Conservation (phyloP, 352 stramenopile species). For the Globisporangium canariense region DNA sequence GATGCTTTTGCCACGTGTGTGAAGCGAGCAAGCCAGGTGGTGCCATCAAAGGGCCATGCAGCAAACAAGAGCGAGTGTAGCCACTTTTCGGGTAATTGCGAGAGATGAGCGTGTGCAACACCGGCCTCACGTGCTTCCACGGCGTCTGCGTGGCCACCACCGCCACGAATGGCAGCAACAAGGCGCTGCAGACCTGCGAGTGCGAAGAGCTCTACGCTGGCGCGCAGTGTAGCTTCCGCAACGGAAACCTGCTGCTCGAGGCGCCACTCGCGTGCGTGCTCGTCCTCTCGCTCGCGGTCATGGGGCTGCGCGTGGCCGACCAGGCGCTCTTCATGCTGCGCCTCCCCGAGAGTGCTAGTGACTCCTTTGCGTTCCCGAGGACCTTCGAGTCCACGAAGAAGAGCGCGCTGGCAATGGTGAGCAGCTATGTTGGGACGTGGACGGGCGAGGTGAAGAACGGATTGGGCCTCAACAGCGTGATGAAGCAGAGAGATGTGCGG, state of each 20-base stretch:
- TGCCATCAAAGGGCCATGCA: background rate
- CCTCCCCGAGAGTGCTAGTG: conserved; percentile 27
- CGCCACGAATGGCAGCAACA: conserved; percentile 12
- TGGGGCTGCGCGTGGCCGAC: conserved; percentile 29
- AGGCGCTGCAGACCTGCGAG: conserved; percentile 21
- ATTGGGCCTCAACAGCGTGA: background rate
- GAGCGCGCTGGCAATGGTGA: background rate
- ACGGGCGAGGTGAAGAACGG: conserved; percentile 26
- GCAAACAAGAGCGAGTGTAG: background rate
- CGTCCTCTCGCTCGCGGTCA: conserved; percentile 32
- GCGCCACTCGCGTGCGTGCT: conserved; percentile 38
- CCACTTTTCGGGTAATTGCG: background rate
- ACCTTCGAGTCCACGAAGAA: conserved; percentile 4
- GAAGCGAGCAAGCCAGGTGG: background rate
- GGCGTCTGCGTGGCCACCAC: conserved; percentile 29
- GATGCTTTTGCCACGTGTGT: too few relatives aligned
- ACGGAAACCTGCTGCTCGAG: conserved; percentile 45
- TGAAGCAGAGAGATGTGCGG: conserved; percentile 19
- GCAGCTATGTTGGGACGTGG: conserved; percentile 35
- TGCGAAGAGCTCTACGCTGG: conserved; percentile 49
- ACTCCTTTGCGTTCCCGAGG: conserved; percentile 50
- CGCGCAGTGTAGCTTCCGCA: conserved; percentile 42
- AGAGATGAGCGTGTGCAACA: conserved; percentile 8
- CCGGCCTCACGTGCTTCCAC: conserved; percentile 40
- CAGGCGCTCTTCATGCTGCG: conserved; percentile 27